Conservation (phyloP, 148 eudicot species). For the Agrostemma githago region DNA sequence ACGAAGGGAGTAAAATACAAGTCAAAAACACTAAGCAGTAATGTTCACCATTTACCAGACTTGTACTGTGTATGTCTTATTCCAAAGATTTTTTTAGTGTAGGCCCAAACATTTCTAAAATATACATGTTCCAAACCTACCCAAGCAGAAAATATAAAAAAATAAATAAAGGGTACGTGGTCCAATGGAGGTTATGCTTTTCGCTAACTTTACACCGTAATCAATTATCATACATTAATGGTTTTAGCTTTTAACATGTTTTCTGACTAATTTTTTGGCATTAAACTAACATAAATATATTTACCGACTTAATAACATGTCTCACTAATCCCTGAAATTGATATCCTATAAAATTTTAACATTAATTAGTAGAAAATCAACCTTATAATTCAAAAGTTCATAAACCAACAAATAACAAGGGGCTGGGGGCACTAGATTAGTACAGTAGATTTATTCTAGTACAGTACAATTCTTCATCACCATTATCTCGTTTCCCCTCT, state of each 20-base stretch:
- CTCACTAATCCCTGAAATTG: not conserved
- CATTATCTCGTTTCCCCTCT: not conserved
- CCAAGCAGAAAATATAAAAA: slow-evolving; percentile 5
- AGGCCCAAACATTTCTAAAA: not conserved
- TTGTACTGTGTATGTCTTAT: not conserved
- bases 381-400: not conserved
- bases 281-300: not conserved
- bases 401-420: not conserved
- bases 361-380: not conserved
- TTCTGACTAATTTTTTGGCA: slow-evolving; percentile 1
- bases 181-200: not conserved
- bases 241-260: not conserved
- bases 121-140: not conserved
- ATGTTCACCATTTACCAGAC: not conserved
- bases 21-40: not conserved
- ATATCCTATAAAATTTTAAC: too few relatives aligned
- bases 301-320: not conserved
- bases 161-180: slow-evolving; percentile 1
- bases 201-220: not conserved
- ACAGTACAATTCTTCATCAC: not conserved
- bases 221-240: too few relatives aligned
- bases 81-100: not conserved
- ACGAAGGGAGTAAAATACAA: not conserved
- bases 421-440: not conserved
- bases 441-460: not conserved